phyloP scores from a whole-genome alignment of 2,329 filamentous ascomycete species.

The Arachnomyces sp. region DNA sequence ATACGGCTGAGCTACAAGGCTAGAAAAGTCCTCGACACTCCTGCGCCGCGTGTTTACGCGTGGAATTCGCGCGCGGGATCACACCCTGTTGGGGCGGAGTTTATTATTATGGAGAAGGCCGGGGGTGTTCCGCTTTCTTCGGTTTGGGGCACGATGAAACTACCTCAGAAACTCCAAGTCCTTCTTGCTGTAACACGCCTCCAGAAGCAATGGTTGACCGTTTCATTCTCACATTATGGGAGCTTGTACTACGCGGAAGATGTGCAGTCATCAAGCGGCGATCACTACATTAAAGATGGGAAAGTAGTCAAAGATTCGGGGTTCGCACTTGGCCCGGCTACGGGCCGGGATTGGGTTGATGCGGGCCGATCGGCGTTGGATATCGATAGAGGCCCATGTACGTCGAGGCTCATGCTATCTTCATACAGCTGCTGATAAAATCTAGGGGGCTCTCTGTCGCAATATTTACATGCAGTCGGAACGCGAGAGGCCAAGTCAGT shows the following conservation, averaged over 20 bases:
- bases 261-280: slow-evolving; percentile 13
- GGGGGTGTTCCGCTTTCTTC: slow-evolving; percentile 17
- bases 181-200: slow-evolving; percentile 20
- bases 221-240: slow-evolving; percentile 23
- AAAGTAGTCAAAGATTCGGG: slow-evolving; percentile 12
- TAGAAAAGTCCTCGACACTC: slow-evolving; percentile 13
- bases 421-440: slow-evolving; percentile 12
- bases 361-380: slow-evolving; percentile 18
- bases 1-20: slow-evolving; percentile 13
- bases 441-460: slow-evolving; percentile 18
- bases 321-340: slow-evolving; percentile 22
- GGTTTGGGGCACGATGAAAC: slow-evolving; percentile 18
- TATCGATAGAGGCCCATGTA: slow-evolving; percentile 22
- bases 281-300: slow-evolving; percentile 17
- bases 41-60: slow-evolving; percentile 5
- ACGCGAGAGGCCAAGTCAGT: slow-evolving; percentile 19
- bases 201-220: slow-evolving; percentile 20
- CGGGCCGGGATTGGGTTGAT: slow-evolving; percentile 21
- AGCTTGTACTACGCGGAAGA: slow-evolving; percentile 21
- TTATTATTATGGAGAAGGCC: slow-evolving; percentile 21
- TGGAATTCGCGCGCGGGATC: slow-evolving; percentile 11
- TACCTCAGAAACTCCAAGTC: slow-evolving; percentile 18
- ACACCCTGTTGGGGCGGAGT: slow-evolving; percentile 27
- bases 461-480: slow-evolving; percentile 19
- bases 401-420: slow-evolving; percentile 8